Evolutionary conservation across 495 filamentous ascomycete genomes (phyloP).

Genomic region (Penicillium paxilli): DNA sequence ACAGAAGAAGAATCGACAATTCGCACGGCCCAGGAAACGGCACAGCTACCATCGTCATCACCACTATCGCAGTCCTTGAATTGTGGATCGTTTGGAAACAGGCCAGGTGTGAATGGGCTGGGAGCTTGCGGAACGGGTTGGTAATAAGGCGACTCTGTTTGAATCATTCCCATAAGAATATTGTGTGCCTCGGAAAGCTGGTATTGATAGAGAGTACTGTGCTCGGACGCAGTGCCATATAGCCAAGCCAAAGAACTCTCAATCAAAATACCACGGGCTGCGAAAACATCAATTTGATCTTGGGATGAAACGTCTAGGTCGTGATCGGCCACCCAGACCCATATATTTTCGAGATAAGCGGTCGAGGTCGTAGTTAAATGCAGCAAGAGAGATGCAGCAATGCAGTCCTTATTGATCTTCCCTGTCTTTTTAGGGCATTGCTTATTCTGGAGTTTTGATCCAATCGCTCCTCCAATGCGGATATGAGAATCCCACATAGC

Average conservation of each 20-base stretch:
- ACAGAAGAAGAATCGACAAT: conserved; percentile 58
- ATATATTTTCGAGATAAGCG: conserved; percentile 61
- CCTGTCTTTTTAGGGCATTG: conserved; percentile 58
- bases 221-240: conserved; percentile 70
- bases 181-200: conserved; percentile 65
- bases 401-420: conserved; percentile 51
- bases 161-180: conserved; percentile 69
- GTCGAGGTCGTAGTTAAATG: conserved; percentile 53
- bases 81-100: conserved; percentile 12
- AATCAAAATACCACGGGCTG: conserved; percentile 60
- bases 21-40: conserved; percentile 63
- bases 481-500: conserved; percentile 85
- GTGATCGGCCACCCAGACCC: conserved; percentile 67
- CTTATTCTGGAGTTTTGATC: conserved; percentile 68
- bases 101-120: neutral
- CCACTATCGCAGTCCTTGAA: conserved; percentile 48
- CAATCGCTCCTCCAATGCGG: conserved; percentile 70
- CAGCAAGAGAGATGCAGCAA: conserved; percentile 58
- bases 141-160: conserved; percentile 75
- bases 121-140: conserved; percentile 61
- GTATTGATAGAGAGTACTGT: conserved; percentile 74
- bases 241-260: conserved; percentile 58
- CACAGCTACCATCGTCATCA: conserved; percentile 41
- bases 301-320: conserved; percentile 57
- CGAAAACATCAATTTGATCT: conserved; percentile 62